Evolutionary conservation across 1,284 basidiomycete genomes (phyloP), one percentile per base, ranked within the genome.

Genomic region (Malassezia slooffiae): DNA sequence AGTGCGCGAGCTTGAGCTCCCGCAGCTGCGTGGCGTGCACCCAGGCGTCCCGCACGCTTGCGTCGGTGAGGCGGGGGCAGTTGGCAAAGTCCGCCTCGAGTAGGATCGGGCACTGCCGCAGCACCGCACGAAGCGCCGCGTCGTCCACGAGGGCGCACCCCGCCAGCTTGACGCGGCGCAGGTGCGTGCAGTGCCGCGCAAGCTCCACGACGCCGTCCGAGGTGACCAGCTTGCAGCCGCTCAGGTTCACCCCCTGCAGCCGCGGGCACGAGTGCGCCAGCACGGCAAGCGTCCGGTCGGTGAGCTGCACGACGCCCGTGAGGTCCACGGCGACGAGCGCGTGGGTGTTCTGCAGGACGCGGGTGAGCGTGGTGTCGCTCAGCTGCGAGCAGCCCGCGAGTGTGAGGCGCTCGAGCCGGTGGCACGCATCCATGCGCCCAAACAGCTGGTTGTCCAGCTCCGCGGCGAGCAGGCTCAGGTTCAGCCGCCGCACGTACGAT

Each of bases 1-100:
- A 90, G 41, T 83, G 79, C 7, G 83, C 82, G 30, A 97, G 75
- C 30, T 83, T 79, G 70, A 99, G 79, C 71, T 99, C 93, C 35
- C 93, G 82, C 75, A 97, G 82, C 60, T 87, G 79, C 15, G 74
- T 74, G 2, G 81, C 81, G 58, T 83, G 74, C 13, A 77, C 75
- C 83, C 91, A 93, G 16, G 97, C 77, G 55, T 87, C 80, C 41
- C 86, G 80, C 38, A 89, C 76, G 28, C 85, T 77, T 16, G 74
- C 69, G 65, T 95, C 82, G 10, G 85, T 82, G 61, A 96, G 77
- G 42, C 76, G 76, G 46, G 78, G 76, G 72, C 89, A 90, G 52
- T 80, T 77, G 59, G 87, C 82, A 53, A 97, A 78, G 71, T 97
- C 93, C 55, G 95, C 81, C 71, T 99, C 93, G 41, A 97, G 78